Evolutionary conservation across 1,284 basidiomycete genomes (phyloP).

Genomic region (Tilletia horrida): DNA sequence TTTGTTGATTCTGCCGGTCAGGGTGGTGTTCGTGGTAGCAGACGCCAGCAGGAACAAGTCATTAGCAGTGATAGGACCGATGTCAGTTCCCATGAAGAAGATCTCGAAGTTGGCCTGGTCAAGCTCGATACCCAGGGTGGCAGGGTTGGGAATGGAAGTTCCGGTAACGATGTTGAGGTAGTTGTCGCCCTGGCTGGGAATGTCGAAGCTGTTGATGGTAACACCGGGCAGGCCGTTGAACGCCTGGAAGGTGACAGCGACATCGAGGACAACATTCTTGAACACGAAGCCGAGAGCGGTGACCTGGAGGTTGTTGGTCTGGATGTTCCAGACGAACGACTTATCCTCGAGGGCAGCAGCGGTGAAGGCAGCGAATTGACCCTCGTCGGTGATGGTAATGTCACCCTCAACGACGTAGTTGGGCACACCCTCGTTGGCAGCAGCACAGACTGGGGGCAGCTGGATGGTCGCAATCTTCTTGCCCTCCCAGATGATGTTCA

Average conservation of each 20-base stretch:
- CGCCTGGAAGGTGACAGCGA: conserved; percentile 67
- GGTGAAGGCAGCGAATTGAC: conserved; percentile 66
- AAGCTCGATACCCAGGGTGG: conserved; percentile 70
- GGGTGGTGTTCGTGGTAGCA: conserved; percentile 61
- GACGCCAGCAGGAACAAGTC: conserved; percentile 63
- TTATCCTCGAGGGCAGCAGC: conserved; percentile 67
- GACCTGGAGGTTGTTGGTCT: conserved; percentile 64
- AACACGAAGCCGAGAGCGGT: conserved; percentile 70
- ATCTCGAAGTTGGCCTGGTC: conserved; percentile 68
- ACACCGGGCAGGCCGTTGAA: conserved; percentile 66
- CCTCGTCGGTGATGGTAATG: conserved; percentile 52
- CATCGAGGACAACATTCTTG: conserved; percentile 65
- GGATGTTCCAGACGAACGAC: conserved; percentile 70
- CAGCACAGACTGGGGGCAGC: conserved; percentile 69
- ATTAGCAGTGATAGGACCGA: conserved; percentile 56
- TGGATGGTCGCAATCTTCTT: conserved; percentile 67
- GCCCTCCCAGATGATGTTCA: conserved; percentile 67
- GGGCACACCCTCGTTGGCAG: conserved; percentile 68
- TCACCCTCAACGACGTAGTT: conserved; percentile 60
- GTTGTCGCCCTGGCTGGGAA: conserved; percentile 63
- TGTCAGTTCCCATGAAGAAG: conserved; percentile 53
- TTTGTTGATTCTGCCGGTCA: conserved; percentile 66
- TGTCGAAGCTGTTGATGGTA: conserved; percentile 66
- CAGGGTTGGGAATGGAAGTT: conserved; percentile 66
- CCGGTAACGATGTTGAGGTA: conserved; percentile 70